Evolutionary conservation across 2,329 filamentous ascomycete species (phyloP), one percentile per base, ranked within the genome.

Genomic region (Chrysosporium keratinophilum): DNA sequence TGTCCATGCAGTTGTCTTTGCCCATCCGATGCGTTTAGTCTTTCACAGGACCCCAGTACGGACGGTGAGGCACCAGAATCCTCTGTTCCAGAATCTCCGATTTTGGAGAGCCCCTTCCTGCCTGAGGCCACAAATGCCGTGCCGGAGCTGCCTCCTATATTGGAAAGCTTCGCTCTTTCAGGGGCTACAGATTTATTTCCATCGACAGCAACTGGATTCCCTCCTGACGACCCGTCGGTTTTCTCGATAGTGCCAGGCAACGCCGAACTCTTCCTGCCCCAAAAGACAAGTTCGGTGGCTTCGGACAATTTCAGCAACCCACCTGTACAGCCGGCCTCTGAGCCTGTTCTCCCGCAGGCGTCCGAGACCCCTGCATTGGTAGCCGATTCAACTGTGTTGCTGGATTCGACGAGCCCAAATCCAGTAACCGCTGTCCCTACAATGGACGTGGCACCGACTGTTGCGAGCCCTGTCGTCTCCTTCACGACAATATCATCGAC

Each of bases 1-100:
- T 52, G 50, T 33, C 42, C 42, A 17, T 52, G 50, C 46, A 52
- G 9, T 14, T 52, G 50, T 41, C 12, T 42, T 14, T 52, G 50
- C 20, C 50, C 50, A 6, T 39, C 42, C 35, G 42, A 37, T 46
- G 50, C 50, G 12, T 52, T 52, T 17, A 39, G n/a, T 15, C 20
- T 4, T 19, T 15, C 34, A n/a, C 40, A 44, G n/a, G 33, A 6
- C 4, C 33, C 41, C 14, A 52, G 15, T 45, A 39, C 15, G 20
- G 39, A 33, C 23, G 15, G 10, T 19, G 41, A 15, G 1, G 2
- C 31, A 33, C 33, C 11, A 31, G 42, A 43, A n/a, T n/a, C 7
- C 1, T 31, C 50, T 2, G 23, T 37, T 5, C 33, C 42, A 15
- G 41, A 39, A 33, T 52, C 40, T 17, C 35, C 49, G 9, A 46